Evolutionary conservation across 495 filamentous ascomycete species (phyloP), one percentile per base, ranked within the genome.

Genomic region (Aspergillus leporis): DNA sequence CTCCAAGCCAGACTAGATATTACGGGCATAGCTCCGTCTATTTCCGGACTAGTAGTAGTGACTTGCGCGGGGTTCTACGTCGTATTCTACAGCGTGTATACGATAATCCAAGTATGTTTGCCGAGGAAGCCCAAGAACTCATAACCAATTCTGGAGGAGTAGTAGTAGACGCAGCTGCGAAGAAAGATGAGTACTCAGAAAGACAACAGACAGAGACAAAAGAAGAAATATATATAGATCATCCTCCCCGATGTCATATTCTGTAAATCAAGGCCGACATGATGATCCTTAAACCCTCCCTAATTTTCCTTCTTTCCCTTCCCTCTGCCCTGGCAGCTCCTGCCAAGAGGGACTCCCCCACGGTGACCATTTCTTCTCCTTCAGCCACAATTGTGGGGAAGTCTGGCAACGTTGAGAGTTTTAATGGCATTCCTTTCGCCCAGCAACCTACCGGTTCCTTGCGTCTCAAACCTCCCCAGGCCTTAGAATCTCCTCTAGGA

Each of bases 371-470:
- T 43, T 62, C 70, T 19, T 70, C 74, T 14, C 68, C 79, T 1
- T 53, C 74, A 31, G 82, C 83, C 48, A 83, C 77, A 16, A 66
- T 86, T 13, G 65, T 85, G n/a, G 85, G 84, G 18, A 66, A 46
- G 28, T 68, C 65, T 1, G 58, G 38, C 25, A 68, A 64, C 14
- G 64, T 81, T 8, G 83, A 86, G 13, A 63, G 65, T 45, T 90
- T 88, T 65, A 83, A 85, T 53, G 85, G 83, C 1, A 81, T 90
- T 12, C 87, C 87, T 0, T 90, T 83, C 63, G 87, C 87, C 6
- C 77, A 86, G 56, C 77, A 81, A 5, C 87, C 87, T 1, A 77
- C 79, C 1, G 84, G 80, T 0, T 63, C 78, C 3, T 77, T 86
- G 41, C 78, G 87, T 5, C 81, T 90, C 63, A 82, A 82, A 48